phyloP scores from a whole-genome alignment of 2,329 filamentous ascomycete genomes.

The Phoma sp. region DNA sequence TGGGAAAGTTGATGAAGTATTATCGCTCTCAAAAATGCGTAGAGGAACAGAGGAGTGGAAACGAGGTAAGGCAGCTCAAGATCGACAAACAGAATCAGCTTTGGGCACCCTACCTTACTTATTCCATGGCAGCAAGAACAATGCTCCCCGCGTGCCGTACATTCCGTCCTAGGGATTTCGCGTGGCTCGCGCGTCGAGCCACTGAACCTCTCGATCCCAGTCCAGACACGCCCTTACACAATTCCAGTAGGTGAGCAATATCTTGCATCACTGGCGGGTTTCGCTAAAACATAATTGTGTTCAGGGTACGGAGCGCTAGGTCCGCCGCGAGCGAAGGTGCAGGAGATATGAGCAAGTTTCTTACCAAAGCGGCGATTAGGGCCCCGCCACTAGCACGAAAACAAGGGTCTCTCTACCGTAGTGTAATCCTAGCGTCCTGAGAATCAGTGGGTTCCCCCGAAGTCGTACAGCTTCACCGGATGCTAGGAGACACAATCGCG shows the following conservation, averaged over 20 bases:
- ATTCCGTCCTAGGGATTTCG: constrained; percentile 32
- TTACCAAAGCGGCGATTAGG: constrained; percentile 30
- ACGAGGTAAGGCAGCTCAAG: constrained; percentile 3
- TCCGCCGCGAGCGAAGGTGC: constrained; percentile 17
- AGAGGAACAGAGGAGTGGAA: not conserved
- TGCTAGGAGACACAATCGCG: constrained; percentile 1
- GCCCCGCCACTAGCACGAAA: constrained; percentile 25
- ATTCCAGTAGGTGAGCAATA: constrained; percentile 30
- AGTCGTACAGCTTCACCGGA: constrained; percentile 6
- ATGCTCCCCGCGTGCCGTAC: constrained; percentile 32
- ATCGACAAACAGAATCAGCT: not conserved
- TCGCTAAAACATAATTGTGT: constrained; percentile 20
- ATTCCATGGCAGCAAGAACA: constrained; percentile 28
- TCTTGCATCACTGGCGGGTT: constrained; percentile 28
- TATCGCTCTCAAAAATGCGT: not conserved
- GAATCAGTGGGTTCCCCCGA: not conserved
- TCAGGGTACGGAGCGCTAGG: constrained; percentile 18
- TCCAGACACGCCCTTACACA: constrained; percentile 21
- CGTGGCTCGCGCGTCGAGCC: constrained; percentile 35
- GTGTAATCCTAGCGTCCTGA: constrained; percentile 1
- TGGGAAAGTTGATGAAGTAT: not conserved
- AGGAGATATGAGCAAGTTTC: constrained; percentile 44
- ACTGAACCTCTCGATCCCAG: constrained; percentile 22
- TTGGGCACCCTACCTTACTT: constrained; percentile 37
- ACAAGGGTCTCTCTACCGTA: constrained; percentile 27